Base-by-base conservation (phyloP, 208 protist genomes). In the Acanthamoeba royreba region DNA sequence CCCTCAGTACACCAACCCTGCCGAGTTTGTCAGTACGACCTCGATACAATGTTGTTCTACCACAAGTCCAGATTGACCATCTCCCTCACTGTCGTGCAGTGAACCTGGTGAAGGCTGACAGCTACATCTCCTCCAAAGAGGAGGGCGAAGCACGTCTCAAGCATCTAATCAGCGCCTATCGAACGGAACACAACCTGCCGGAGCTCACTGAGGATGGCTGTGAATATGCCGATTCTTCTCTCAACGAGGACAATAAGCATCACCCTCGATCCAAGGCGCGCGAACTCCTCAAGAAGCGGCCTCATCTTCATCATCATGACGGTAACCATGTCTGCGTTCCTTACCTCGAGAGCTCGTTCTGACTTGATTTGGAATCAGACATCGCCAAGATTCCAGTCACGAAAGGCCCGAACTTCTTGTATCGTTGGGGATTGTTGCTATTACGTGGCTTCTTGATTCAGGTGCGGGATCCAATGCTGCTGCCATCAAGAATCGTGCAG, bases 21-120 rank as follows among this genome's bases (percentile, higher is more conserved):
- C 94, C 1, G 94, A 95, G 17, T 95, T 94, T 38, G 25, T 95
- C 19, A 17, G 69, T 81, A 81, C 33, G 69, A 17, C 19, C 19
- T 25, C n/a, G n/a, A n/a, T n/a, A n/a, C n/a, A n/a, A n/a, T 61
- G 22, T 25, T 19, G 22, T 25, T n/a, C n/a, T n/a, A n/a, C n/a
- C n/a, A n/a, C n/a, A 61, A 25, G 53, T 25, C 25, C 19, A 61
- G 19, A n/a, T n/a, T n/a, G n/a, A n/a, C n/a, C n/a, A n/a, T n/a
- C n/a, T n/a, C n/a, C n/a, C n/a, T n/a, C n/a, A n/a, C n/a, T n/a
- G n/a, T n/a, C n/a, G n/a, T n/a, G n/a, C n/a, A 81, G 69, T 81
- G 69, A 61, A 61, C 25, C 22, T 25, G 25, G 53, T 61, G 53
- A 25, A 61, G 25, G 22, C 25, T 19, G 25, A 25, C 53, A 61